A percentile compares a stretch with the other conserved stretches of the same genome.
Conservation (phyloP, 176 grass and related monocot species). For the Carex scoparia region DNA sequence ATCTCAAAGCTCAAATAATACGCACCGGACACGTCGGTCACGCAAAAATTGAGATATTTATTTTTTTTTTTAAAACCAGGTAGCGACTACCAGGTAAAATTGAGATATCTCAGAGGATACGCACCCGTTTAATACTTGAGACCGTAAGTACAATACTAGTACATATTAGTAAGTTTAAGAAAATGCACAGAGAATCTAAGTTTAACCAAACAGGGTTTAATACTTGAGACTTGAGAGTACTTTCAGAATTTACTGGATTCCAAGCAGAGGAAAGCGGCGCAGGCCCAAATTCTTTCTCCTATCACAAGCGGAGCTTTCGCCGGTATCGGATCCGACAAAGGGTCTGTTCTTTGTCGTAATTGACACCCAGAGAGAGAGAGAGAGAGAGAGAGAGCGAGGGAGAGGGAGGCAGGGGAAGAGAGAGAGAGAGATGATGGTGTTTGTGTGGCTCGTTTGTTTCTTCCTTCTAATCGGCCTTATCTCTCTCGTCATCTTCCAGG, state of each 20-base stretch:
- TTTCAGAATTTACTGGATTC: background rate
- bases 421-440: slow-evolving; percentile 45
- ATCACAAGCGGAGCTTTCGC: background rate
- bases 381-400: background rate
- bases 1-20: no score
- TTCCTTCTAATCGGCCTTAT: slow-evolving; percentile 83
- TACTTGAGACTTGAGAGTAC: no score
- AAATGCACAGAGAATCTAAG: background rate
- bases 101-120: no score
- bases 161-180: background rate
- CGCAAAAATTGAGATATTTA: no score
- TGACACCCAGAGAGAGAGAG: background rate
- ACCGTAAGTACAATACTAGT: no score
- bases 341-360: background rate
- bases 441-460: slow-evolving; percentile 86
- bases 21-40: no score
- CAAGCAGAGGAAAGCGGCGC: background rate
- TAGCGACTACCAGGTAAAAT: no score
- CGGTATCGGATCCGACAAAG: background rate
- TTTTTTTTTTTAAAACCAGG: no score
- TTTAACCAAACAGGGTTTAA: background rate
- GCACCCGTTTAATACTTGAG: no score
- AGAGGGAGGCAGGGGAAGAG: background rate
- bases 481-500: slow-evolving; percentile 93
- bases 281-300: background rate